These are phyloP conservation scores for Ceratocystis destructans DNA, from an alignment of 2,329 filamentous ascomycete species.

Conservation along the genomic window DNA sequence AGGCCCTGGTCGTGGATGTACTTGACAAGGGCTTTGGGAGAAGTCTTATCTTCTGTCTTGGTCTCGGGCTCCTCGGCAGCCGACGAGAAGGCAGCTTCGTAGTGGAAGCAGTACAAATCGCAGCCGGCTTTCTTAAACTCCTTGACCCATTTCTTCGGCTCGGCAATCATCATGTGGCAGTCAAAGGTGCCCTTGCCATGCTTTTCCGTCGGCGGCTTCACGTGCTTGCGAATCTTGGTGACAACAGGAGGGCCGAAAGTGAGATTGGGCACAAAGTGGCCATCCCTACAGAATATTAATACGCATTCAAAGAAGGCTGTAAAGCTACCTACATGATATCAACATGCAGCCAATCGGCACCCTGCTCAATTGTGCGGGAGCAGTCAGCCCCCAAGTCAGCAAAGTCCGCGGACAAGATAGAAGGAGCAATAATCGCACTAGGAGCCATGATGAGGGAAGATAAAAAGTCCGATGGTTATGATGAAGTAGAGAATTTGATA, in stretches of 20 bases:
- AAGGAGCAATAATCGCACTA: constrained; percentile 86
- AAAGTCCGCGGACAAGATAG: constrained; percentile 97
- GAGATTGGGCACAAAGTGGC: constrained; percentile 97
- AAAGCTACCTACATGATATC: constrained; percentile 57
- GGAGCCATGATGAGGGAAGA: constrained; percentile 56
- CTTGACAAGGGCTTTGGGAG: constrained; percentile 67
- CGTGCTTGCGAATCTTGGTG: constrained; percentile 78
- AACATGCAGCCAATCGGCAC: constrained; percentile 87
- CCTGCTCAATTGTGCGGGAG: constrained; percentile 67
- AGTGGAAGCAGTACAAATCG: constrained; percentile 99
- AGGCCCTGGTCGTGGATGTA: constrained; percentile 84
- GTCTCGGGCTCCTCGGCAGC: constrained; percentile 68
- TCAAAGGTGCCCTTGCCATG: constrained; percentile 86
- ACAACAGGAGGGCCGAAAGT: constrained; percentile 94
- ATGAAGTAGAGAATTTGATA: neutral
- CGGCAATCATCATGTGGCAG: constrained; percentile 99
- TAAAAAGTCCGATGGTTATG: neutral
- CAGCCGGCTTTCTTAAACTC: constrained; percentile 89
- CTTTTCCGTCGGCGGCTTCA: constrained; percentile 55
- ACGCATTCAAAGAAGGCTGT: neutral
- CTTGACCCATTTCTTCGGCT: constrained; percentile 98
- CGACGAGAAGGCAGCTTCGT: constrained; percentile 84
- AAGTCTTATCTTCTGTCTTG: constrained; percentile 57
- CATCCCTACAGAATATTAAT: constrained; percentile 53
- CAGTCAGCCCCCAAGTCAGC: constrained; percentile 77